A percentile compares a stretch with the other conserved stretches of the same genome.
phyloP scores from a whole-genome alignment of 2,329 filamentous ascomycete species.

The Pseudogymnoascus sp. region DNA sequence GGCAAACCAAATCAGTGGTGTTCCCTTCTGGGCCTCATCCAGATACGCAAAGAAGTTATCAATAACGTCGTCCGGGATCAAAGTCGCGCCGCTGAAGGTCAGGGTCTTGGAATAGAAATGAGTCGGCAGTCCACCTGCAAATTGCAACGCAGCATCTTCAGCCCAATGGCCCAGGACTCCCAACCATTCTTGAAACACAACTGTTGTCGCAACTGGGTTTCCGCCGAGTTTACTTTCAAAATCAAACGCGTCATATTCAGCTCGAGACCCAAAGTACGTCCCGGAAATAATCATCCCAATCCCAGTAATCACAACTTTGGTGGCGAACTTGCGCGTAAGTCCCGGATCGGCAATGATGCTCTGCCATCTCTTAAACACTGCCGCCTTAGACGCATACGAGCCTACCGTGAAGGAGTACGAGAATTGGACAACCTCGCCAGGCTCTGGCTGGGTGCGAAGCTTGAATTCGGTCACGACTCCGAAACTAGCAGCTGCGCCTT shows the following conservation, averaged over 20 bases:
- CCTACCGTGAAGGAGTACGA: conserved; percentile 45
- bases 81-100: conserved; percentile 41
- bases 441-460: conserved; percentile 43
- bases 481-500: conserved; percentile 29
- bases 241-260: conserved; percentile 44
- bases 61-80: conserved; percentile 38
- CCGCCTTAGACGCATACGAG: conserved; percentile 38
- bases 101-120: conserved; percentile 52
- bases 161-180: conserved; percentile 46
- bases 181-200: conserved; percentile 55
- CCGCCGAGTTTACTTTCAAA: conserved; percentile 40
- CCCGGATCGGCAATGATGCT: conserved; percentile 43
- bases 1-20: conserved; percentile 47
- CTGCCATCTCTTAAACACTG: conserved; percentile 50
- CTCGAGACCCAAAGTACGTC: conserved; percentile 51
- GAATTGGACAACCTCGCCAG: conserved; percentile 49
- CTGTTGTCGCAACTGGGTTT: conserved; percentile 30
- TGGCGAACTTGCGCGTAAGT: conserved; percentile 50
- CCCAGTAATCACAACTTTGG: conserved; percentile 46
- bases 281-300: conserved; percentile 48
- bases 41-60: conserved; percentile 46
- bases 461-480: conserved; percentile 29
- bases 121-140: conserved; percentile 28
- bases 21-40: conserved; percentile 40
- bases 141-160: conserved; percentile 36